Evolutionary conservation across 202 grass and related monocot genomes (phyloP).

Genomic region (Zoysia matrella): DNA sequence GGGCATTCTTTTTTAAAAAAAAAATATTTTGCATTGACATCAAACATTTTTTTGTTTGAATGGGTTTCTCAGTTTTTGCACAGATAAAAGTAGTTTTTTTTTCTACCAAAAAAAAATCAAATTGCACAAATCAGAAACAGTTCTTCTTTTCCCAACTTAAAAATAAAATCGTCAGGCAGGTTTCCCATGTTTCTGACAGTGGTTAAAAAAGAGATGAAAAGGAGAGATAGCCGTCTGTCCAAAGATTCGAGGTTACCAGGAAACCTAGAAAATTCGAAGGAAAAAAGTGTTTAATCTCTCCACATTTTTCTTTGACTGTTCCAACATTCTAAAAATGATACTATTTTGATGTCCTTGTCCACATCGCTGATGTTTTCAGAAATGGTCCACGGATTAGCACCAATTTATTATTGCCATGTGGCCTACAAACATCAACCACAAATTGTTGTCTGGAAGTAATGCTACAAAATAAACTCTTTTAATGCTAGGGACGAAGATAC

Average conservation of each 20-base stretch:
- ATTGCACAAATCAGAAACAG: too few relatives aligned
- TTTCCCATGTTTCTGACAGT: not conserved
- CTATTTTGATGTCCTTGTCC: not conserved
- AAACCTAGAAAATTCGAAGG: not conserved
- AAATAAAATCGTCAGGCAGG: not conserved
- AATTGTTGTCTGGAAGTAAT: not conserved
- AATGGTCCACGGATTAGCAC: conserved; percentile 10
- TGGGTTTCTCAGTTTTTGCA: too few relatives aligned
- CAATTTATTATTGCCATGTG: not conserved
- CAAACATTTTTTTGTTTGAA: too few relatives aligned
- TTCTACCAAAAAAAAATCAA: too few relatives aligned
- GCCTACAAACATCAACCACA: not conserved
- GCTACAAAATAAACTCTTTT: not conserved
- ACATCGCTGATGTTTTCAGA: conserved; percentile 2
- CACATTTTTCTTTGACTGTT: not conserved
- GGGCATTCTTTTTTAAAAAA: not conserved
- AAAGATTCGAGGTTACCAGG: not conserved
- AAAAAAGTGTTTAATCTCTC: not conserved
- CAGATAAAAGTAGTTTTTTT: too few relatives aligned
- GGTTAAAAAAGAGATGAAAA: not conserved
- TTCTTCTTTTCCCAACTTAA: not conserved
- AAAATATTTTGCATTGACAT: not conserved
- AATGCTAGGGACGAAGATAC: not conserved
- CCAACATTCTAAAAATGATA: not conserved
- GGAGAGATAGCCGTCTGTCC: not conserved